A percentile compares a stretch with the other conserved stretches of the same genome.
phyloP scores from a whole-genome alignment of 805 yeast genomes.

The Yamadazyma tumulicola region DNA sequence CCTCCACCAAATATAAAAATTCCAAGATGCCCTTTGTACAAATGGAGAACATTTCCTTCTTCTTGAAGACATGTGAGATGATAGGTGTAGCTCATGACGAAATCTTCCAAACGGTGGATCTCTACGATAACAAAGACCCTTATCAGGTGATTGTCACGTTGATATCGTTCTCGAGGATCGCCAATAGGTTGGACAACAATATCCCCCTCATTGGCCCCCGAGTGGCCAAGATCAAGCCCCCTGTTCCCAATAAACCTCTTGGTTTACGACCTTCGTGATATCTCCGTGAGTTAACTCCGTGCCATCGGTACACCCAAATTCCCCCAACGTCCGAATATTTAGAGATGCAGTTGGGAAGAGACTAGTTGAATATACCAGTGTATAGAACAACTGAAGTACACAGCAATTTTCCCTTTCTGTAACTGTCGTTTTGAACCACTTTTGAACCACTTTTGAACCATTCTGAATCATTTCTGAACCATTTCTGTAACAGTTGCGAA shows the following conservation, averaged over 20 bases:
- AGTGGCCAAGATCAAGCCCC: constrained; percentile 41
- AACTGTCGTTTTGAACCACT: no score
- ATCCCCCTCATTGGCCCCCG: constrained; percentile 40
- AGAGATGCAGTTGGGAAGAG: no score
- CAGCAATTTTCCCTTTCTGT: no score
- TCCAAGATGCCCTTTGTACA: constrained; percentile 70
- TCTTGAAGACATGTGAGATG: constrained; percentile 55
- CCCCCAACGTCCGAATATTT: no score
- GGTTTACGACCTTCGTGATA: constrained; percentile 15
- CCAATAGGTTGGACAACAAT: constrained; percentile 40
- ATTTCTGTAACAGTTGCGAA: no score
- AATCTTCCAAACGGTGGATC: constrained; percentile 72
- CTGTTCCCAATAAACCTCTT: constrained; percentile 57
- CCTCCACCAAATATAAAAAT: constrained; percentile 47
- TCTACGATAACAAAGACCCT: constrained; percentile 71
- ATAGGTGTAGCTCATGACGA: constrained; percentile 80
- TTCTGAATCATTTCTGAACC: no score
- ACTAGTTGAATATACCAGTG: no score
- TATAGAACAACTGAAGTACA: no score
- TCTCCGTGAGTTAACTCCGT: no score
- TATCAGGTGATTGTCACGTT: constrained; percentile 74
- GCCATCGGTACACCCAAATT: no score
- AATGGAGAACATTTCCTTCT: constrained; percentile 83
- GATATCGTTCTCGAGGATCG: constrained; percentile 68
- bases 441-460: no score